These are phyloP conservation scores for Colletotrichum neosansevieriae DNA, from an alignment of 2,329 filamentous ascomycete species.

Conservation along the genomic window DNA sequence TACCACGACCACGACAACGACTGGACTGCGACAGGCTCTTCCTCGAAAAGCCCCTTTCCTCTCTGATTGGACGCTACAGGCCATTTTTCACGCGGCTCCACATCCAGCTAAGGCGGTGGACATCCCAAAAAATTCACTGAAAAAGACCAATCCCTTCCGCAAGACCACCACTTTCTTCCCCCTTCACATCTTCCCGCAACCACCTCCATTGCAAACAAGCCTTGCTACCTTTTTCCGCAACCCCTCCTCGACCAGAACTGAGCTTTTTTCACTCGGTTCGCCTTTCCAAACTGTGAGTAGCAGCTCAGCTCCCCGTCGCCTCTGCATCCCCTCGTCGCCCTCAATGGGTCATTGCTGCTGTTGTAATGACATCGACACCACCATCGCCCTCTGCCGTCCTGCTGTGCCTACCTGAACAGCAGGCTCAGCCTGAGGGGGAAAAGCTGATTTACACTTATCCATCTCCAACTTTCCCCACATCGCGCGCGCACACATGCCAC, in stretches of 20 bases:
- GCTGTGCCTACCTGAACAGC: constrained; percentile 9
- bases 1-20: neutral
- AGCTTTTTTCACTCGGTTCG: constrained; percentile 32
- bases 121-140: constrained; percentile 26
- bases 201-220: constrained; percentile 26
- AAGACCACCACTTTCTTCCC: constrained; percentile 29
- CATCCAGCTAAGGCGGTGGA: constrained; percentile 30
- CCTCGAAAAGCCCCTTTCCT: constrained; percentile 32
- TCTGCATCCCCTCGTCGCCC: neutral
- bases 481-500: constrained; percentile 40
- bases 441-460: constrained; percentile 21
- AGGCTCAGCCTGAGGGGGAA: constrained; percentile 3
- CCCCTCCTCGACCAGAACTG: constrained; percentile 26
- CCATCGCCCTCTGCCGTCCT: constrained; percentile 2
- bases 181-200: constrained; percentile 36
- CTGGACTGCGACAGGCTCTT: constrained; percentile 14
- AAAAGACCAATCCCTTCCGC: constrained; percentile 33
- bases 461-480: constrained; percentile 41
- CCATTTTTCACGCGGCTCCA: constrained; percentile 38
- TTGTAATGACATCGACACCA: neutral
- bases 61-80: constrained; percentile 33
- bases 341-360: neutral
- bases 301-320: neutral
- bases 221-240: constrained; percentile 29
- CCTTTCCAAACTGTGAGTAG: constrained; percentile 23